phyloP scores from a whole-genome alignment of 106 monocot species.

The Alisma plantagoaquatica region DNA sequence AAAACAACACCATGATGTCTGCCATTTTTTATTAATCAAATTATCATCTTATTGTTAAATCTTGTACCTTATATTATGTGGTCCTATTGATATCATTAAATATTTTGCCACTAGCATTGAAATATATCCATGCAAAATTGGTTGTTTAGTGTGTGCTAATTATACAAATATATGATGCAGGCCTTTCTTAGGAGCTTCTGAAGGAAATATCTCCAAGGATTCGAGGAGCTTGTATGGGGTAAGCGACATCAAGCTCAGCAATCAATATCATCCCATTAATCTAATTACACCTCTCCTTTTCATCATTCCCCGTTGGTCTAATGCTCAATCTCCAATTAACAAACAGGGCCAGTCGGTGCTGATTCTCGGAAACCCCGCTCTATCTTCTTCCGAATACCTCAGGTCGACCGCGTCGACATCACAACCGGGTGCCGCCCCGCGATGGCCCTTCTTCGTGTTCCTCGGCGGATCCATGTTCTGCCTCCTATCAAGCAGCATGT shows the following conservation, averaged over 20 bases:
- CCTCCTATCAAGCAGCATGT: constrained; percentile 57
- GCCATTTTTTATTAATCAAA: too few relatives aligned
- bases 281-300: too few relatives aligned
- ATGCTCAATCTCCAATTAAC: too few relatives aligned
- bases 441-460: constrained; percentile 95
- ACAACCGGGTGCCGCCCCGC: constrained; percentile 7
- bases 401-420: too few relatives aligned
- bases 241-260: background rate
- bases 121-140: background rate
- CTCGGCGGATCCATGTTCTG: constrained; percentile 86
- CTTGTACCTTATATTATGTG: too few relatives aligned
- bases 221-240: background rate
- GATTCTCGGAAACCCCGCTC: background rate
- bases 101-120: too few relatives aligned
- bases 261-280: background rate
- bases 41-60: too few relatives aligned
- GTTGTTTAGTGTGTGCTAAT: background rate
- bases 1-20: background rate
- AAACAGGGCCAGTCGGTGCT: background rate
- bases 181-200: constrained; percentile 20
- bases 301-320: background rate
- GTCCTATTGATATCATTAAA: too few relatives aligned
- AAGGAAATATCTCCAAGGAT: constrained; percentile 39
- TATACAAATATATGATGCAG: constrained; percentile 13
- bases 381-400: background rate